Evolutionary conservation across 2,329 filamentous ascomycete genomes (phyloP), one percentile per base, ranked within the genome.

Genomic region (Talaromyces sp.): DNA sequence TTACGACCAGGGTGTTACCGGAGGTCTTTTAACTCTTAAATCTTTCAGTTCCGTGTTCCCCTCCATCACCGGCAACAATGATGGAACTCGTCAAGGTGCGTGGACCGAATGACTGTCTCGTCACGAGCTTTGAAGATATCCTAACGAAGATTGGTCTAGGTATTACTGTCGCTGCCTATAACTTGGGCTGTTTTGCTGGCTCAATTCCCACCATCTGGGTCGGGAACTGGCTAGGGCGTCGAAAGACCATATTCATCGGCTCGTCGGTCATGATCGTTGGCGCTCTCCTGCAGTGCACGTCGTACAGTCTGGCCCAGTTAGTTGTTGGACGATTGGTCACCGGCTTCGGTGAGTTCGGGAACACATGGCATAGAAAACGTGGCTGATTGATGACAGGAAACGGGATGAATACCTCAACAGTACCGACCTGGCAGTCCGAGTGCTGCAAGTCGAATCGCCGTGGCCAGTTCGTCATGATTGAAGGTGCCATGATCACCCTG

Each of bases 1-100:
- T 49, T 85, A 84, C 86, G 89, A 91, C 72, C 87, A 89, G 60
- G 86, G 89, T 69, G 87, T 91, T 10, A 91, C 90, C 81, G 89
- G 87, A 51, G 87, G 87, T 60, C 85, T 93, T 64, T 78, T 93
- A 59, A 90, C 88, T 2, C 82, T 93, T 68, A 75, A 81, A 21
- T 80, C 81, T 9, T 90, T 89, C 66, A 76, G 85, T 2, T 67
- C 72, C 1, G 73, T 76, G 14, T 86, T 86, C 64, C 84, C 83
- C 0, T 69, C 77, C 46, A 71, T 72, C 55, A 72, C 76, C 63
- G 72, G 76, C 71, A 60, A n/a, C 63, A 35, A 13, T 32, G 11
- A 7, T 35, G 31, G 21, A 24, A 31, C n/a, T 29, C 14, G 19
- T 19, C n/a, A 32, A 13, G 9, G n/a, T 26, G 14, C 14, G 24